Evolutionary conservation across 2,329 filamentous ascomycete species (phyloP).

Genomic region (Epichloe hybrida): DNA sequence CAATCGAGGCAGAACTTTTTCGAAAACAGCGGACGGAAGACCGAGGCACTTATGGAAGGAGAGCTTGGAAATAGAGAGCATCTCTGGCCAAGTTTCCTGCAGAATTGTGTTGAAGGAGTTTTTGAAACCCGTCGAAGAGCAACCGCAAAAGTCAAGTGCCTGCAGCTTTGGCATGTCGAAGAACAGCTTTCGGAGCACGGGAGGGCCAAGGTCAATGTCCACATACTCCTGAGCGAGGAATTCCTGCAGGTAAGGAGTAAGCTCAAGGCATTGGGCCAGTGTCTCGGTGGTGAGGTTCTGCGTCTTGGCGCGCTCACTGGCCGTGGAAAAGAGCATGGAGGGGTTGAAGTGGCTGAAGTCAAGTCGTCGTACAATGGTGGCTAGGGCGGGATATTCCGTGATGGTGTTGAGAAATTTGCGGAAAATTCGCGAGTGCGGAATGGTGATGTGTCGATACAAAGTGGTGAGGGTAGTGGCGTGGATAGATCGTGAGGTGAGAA

Average conservation of each 20-base stretch:
- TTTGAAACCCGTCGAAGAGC: conserved; percentile 55
- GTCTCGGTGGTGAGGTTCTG: conserved; percentile 65
- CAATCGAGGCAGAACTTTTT: conserved; percentile 58
- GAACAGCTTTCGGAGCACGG: conserved; percentile 58
- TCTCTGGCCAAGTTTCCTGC: conserved; percentile 35
- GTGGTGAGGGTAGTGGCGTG: conserved; percentile 61
- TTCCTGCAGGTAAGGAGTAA: conserved; percentile 62
- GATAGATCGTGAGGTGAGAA: conserved; percentile 62
- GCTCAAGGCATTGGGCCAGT: conserved; percentile 54
- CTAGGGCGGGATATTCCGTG: conserved; percentile 50
- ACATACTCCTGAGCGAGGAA: conserved; percentile 72
- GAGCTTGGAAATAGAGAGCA: conserved; percentile 49
- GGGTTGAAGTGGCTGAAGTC: conserved; percentile 84
- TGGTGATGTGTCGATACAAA: conserved; percentile 66
- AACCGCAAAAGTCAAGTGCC: conserved; percentile 66
- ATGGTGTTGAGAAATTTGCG: conserved; percentile 66
- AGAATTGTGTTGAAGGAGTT: conserved; percentile 47
- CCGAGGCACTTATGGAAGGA: conserved; percentile 70
- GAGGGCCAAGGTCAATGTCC: conserved; percentile 58
- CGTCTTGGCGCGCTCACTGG: conserved; percentile 60
- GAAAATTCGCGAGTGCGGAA: conserved; percentile 73
- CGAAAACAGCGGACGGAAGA: conserved; percentile 53
- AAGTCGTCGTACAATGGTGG: conserved; percentile 62
- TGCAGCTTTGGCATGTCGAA: conserved; percentile 49
- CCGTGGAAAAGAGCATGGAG: conserved; percentile 60